Base-by-base conservation (phyloP, 2,329 filamentous ascomycete genomes). In the Zymoseptoria brevis region DNA sequence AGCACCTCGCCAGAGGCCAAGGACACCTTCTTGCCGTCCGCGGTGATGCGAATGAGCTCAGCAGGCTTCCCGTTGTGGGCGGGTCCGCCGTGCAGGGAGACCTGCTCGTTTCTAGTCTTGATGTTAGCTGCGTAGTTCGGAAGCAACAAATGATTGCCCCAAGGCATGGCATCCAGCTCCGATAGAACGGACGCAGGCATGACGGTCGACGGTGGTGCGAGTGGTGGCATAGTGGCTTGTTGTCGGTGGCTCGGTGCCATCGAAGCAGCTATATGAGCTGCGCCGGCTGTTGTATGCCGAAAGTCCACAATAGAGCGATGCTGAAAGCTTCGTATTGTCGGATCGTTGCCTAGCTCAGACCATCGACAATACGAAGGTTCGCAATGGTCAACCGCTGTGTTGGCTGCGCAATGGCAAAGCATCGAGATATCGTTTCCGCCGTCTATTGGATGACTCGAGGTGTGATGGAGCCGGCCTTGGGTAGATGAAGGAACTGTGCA, bases 1-100 rank as follows among this genome's bases (percentile, higher is more conserved):
- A 74, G 61, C n/a, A 59, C 56, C 22, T 65, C 58, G 57, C 69
- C 71, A 55, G 66, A 68, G 53, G 85, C 84, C 66, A 96, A 80
- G 41, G 90, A 94, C 67, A 95, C 84, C 60, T 85, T 82, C 70
- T 90, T 88, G 64, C 89, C 90, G 69, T 90, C 84, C 73, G 89
- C 88, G 24, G 56, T 63, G 71, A 90, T 82, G 60, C 90, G 87
- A 57, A 96, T 88, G 56, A 96, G 83, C 76, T 96, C 88, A 49
- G 88, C 88, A 49, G 90, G 89, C 55, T 86, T 87, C 63, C 91
- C 92, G 72, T 90, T 93, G 69, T 89, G 83, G 72, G 85, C 83
- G 62, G 96, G 79, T 50, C 92, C 93, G 65, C 91, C 91, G 70
- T 89, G 83, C 22, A 96, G 83, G 68, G 86, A 87, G 69, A 96